Base-by-base conservation (phyloP, 257 asterid genomes). In the Primulina tabacum region DNA sequence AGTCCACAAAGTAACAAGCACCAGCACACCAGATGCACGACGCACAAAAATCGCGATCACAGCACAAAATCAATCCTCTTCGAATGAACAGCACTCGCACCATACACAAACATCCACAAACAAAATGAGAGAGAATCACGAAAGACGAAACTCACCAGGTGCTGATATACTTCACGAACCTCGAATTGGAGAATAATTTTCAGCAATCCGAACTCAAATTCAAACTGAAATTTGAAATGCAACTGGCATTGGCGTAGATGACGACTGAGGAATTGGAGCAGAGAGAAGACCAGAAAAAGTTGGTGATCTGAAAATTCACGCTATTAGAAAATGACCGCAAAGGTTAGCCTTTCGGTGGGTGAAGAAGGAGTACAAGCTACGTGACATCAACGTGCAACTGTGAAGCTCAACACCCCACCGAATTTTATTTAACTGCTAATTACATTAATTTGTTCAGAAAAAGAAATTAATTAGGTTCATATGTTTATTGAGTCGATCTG, bases 301-400 rank as follows among this genome's bases (percentile, higher is more conserved):
- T 58, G 75, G 68, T 77, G 83, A 79, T 75, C 80, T 79, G 81
- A 60, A 67, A 52, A 58, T 75, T 40, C 26, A 21, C 71, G n/a
- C 71, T 18, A 17, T 18, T 14, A 4, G 8, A 47, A 47, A 47
- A 47, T 47, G 20, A 47, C 56, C 20, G 56, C 20, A 47, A 47
- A 43, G 16, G 17, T 11, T 10, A 2, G 16, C 16, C 16, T 40
- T 40, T 40, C 50, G 50, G 50, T 40, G 50, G 50, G 50, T 40
- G 50, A 40, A 10, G 10, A 40, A 40, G 50, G 16, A 40, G 50
- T 40, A 10, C 0, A 8, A 17, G 10, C 16, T 10, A 40, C 50
- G 50, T 16, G 4, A 40, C 14, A 38, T 9, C 47, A 38, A 38
- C 47, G 47, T 38, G 8, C 47, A 38, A 38, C 47, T 34, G 38